Base-by-base conservation (phyloP, 192 early-diverging fungal genomes). In the Linnemannia hyalina region DNA sequence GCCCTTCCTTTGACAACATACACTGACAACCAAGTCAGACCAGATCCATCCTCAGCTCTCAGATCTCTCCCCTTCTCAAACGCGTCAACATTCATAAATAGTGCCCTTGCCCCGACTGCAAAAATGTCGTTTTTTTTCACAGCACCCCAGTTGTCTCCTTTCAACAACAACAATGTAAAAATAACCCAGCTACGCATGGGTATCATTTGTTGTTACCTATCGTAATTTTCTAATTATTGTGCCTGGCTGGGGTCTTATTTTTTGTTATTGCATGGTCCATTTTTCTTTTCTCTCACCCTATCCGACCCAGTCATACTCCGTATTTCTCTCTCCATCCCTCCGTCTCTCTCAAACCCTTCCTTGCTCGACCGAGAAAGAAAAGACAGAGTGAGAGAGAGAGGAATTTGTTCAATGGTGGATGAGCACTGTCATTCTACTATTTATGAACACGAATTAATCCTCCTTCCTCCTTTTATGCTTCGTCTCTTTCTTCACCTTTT, bases 101-200 rank as follows among this genome's bases (percentile, higher is more conserved):
- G 41, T 70, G 22, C 32, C 16, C 16, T 44, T 36, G 3, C 46
- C 49, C 46, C 52, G 46, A 68, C 20, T 29, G 32, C 47, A 55
- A n/a, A 32, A 72, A 80, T 74, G 79, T 57, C 73, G 32, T 81
- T 65, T 23, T 73, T 76, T 6, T 77, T 73, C 32, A 52, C 75
- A 20, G 71, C 81, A 11, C 55, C 75, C 60, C 74, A 44, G 15
- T 65, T 44, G 52, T 72, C 80, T 9, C 68, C 68, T 32, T 75
- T 71, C 44, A 76, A 52, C 46, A 81, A 76, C 41, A 81, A 81
- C 74, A 81, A 81, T 55, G 80, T 81, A 81, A 75, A 81, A 32
- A 20, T 36, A 52, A 4, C 20, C 36, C 44, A 52, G 36, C 7
- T 29, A 22, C 11, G 0, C 44, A 46, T 49, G 47, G 73, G 18